Base-by-base conservation (phyloP, 2,329 filamentous ascomycete species). In the Fusarium sp. region DNA sequence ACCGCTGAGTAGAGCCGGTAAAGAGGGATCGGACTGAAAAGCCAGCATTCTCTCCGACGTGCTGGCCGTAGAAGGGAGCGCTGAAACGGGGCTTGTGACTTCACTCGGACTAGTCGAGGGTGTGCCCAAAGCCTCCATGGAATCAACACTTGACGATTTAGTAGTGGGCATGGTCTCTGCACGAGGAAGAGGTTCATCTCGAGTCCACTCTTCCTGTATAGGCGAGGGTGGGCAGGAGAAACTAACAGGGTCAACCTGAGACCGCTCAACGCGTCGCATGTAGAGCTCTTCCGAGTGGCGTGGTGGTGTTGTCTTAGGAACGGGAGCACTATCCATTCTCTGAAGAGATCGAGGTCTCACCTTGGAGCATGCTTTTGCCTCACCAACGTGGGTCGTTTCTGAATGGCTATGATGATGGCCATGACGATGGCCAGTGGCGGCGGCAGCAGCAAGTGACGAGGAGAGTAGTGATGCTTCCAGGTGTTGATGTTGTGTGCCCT, bases 11-110 rank as follows among this genome's bases (percentile, higher is more conserved):
- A 91, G 79, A 8, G 88, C 88, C 13, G 89, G 89, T 4, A 91
- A 78, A 7, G 89, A 91, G 0, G 88, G 88, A 53, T 91, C 88
- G 5, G 88, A 91, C 57, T 87, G 87, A 75, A 89, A 90, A 4
- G 80, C 81, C 17, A 85, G 72, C 70, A 85, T 84, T 10, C 83
- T 80, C 7, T 85, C 84, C 5, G 83, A 80, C 2, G 80, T 75
- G n/a, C 79, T 80, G 62, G 82, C 82, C 22, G 78, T 78, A 6
- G 80, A 76, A 8, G 76, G 76, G 43, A 80, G 80, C 4, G 80
- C 78, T 21, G 81, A 83, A 7, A 84, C 77, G 6, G 86, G 85
- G 63, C 85, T 87, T 6, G 82, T 79, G 3, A 83, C 77, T 54
- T 87, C 86, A 70, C 85, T 87, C 0, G 86, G 85, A 69, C 84